These are phyloP conservation scores for Leucoagaricus sp. DNA, from an alignment of 1,284 basidiomycete species.

Conservation along the genomic window DNA sequence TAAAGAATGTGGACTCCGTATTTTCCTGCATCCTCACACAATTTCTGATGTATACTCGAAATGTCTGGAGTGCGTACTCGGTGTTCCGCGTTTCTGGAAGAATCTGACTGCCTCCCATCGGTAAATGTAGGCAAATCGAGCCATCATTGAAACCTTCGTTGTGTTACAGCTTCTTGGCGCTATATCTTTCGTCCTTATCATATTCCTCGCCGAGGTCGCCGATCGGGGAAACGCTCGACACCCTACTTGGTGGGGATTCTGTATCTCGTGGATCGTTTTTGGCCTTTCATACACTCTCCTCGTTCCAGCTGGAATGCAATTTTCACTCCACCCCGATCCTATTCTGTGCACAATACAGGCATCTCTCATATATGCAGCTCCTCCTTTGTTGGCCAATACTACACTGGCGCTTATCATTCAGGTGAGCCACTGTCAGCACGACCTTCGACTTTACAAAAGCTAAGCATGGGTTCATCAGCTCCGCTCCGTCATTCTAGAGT, in stretches of 20 bases:
- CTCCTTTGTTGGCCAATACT: neutral
- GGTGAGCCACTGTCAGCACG: neutral
- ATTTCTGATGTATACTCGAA: neutral
- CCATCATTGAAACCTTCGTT: neutral
- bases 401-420: conserved; percentile 6
- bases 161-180: neutral
- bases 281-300: conserved; percentile 32
- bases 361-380: neutral
- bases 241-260: conserved; percentile 33
- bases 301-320: conserved; percentile 29
- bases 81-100: neutral
- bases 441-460: neutral
- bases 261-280: conserved; percentile 32
- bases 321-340: neutral
- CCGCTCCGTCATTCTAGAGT: conserved; percentile 1
- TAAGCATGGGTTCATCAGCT: neutral
- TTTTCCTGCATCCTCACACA: neutral
- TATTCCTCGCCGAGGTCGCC: neutral
- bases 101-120: no score
- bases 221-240: conserved; percentile 24
- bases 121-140: no score
- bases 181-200: neutral
- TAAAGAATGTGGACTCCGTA: neutral
- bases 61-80: neutral
- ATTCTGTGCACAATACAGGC: conserved; percentile 26